phyloP scores from a whole-genome alignment of 1,284 basidiomycete species.

The Nidula niveotomentosa region DNA sequence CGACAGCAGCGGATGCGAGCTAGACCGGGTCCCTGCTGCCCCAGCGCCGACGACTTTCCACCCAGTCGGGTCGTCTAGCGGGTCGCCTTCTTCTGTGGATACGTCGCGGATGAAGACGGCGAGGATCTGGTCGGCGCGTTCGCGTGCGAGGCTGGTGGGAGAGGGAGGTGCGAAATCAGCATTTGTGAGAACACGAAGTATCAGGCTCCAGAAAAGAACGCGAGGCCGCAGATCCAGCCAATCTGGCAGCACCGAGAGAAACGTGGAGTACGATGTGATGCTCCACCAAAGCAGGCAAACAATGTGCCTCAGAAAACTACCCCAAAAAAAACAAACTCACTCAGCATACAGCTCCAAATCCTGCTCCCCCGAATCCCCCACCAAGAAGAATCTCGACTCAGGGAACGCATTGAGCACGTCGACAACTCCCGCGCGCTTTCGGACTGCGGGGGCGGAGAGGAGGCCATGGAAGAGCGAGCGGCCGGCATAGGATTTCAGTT shows the following conservation, averaged over 20 bases:
- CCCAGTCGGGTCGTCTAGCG: constrained; percentile 61
- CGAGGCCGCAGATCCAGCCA: too few relatives aligned
- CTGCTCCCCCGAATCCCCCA: constrained; percentile 89
- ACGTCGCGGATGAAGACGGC: constrained; percentile 83
- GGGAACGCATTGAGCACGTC: constrained; percentile 81
- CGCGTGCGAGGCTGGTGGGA: constrained; percentile 50
- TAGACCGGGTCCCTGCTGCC: constrained; percentile 13
- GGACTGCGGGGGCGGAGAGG: constrained; percentile 69
- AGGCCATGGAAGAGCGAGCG: constrained; percentile 80
- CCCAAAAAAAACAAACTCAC: constrained; percentile 15
- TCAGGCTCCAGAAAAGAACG: too few relatives aligned
- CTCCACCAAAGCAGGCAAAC: too few relatives aligned
- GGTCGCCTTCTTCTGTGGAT: constrained; percentile 27
- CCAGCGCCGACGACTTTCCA: constrained; percentile 23
- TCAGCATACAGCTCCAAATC: constrained; percentile 83
- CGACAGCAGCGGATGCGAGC: background rate
- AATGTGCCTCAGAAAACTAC: too few relatives aligned
- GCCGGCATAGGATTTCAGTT: constrained; percentile 80
- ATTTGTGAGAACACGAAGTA: too few relatives aligned
- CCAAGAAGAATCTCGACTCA: constrained; percentile 73
- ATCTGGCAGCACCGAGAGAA: too few relatives aligned
- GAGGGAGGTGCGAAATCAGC: background rate
- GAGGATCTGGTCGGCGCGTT: constrained; percentile 65
- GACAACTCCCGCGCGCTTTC: constrained; percentile 78
- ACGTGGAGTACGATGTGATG: too few relatives aligned